These are phyloP conservation scores for Pelargonium fulgidum DNA, from an alignment of 441 rosid genomes.

Conservation along the genomic window DNA sequence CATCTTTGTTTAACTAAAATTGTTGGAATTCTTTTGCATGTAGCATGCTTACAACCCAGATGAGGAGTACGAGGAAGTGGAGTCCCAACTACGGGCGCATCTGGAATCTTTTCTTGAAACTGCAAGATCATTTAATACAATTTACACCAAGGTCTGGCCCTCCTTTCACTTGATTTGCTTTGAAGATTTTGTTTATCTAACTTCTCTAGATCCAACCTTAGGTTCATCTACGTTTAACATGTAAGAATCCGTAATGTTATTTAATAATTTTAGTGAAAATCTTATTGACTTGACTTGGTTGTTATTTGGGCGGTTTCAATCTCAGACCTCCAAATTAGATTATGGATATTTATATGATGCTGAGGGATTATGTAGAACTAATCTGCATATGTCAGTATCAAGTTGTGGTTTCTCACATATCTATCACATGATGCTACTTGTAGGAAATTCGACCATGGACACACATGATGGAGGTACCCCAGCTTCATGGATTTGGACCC, in stretches of 20 bases:
- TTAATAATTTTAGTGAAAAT: background rate
- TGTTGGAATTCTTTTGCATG: slow-evolving; percentile 11
- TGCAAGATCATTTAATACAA: slow-evolving; percentile 79
- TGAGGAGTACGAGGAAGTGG: slow-evolving; percentile 83
- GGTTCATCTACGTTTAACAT: background rate
- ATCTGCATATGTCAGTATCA: background rate
- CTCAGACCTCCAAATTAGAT: background rate
- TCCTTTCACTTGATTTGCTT: slow-evolving; percentile 16
- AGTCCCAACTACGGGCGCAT: slow-evolving; percentile 64
- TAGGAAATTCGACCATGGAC: slow-evolving; percentile 99
- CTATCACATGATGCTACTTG: slow-evolving; percentile 12
- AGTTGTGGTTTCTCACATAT: slow-evolving; percentile 12
- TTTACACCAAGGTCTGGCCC: slow-evolving; percentile 70
- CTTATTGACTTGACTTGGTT: background rate
- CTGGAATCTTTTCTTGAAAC: slow-evolving; percentile 88
- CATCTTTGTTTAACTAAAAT: background rate
- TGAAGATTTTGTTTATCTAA: background rate
- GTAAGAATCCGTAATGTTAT: background rate
- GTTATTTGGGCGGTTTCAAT: background rate
- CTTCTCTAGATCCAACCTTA: background rate
- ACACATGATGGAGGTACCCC: slow-evolving; percentile 99
- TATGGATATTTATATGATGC: background rate
- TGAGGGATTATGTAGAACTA: background rate
- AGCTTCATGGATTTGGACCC: slow-evolving; percentile 98
- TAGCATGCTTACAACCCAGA: slow-evolving; percentile 95